Conservation (phyloP, 257 asterid species). For the Coffea canephora region DNA sequence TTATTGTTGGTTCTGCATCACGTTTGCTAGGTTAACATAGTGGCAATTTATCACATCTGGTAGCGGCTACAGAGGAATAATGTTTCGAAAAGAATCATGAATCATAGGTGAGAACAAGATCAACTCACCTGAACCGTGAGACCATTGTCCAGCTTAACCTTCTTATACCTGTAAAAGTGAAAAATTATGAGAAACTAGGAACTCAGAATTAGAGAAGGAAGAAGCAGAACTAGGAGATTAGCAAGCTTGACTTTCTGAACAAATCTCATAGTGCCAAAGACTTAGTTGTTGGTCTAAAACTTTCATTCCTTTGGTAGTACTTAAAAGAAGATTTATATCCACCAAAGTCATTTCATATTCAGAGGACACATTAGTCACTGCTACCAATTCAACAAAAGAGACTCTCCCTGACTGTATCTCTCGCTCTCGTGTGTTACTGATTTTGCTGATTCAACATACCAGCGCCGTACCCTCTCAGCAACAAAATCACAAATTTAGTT, state of each 20-base stretch:
- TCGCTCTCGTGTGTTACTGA: neutral
- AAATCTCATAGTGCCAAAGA: neutral
- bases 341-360: neutral
- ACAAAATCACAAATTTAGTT: neutral
- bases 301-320: neutral
- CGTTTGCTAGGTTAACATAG: neutral
- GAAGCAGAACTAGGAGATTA: neutral
- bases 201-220: neutral
- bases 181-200: neutral
- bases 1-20: neutral
- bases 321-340: neutral
- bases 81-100: neutral
- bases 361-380: neutral
- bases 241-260: neutral
- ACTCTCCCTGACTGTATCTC: neutral
- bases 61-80: neutral
- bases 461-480: neutral
- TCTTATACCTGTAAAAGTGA: slow-evolving; percentile 62
- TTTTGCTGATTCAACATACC: neutral
- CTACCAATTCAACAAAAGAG: neutral
- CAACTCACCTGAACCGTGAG: slow-evolving; percentile 69
- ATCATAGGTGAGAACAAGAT: neutral
- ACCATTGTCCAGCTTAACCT: slow-evolving; percentile 88
- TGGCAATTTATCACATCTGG: neutral
- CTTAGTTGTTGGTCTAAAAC: neutral